Evolutionary conservation across 331 rosid species (phyloP).

Genomic region (Prunus yedoensis): DNA sequence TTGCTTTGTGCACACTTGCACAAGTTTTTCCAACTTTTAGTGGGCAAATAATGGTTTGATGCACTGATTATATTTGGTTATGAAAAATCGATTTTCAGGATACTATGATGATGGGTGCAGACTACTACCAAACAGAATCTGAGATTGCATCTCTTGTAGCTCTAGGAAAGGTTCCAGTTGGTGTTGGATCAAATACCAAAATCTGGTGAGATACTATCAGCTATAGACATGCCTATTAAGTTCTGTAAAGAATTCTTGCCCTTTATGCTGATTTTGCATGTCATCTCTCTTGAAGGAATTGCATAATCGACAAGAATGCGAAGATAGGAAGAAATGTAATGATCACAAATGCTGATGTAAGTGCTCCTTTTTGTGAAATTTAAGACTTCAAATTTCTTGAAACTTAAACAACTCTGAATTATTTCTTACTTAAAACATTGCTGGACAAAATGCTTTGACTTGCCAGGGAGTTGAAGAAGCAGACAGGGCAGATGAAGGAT

Average conservation of each 20-base stretch:
- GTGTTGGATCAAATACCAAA: conserved; percentile 93
- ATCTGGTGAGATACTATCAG: conserved; percentile 52
- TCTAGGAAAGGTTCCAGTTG: conserved; percentile 86
- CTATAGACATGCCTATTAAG: not conserved
- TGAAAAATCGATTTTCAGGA: conserved; percentile 52
- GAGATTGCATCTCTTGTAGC: conserved; percentile 84
- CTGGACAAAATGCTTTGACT: conserved; percentile 22
- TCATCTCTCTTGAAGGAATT: conserved; percentile 52
- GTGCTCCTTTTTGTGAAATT: conserved; percentile 9
- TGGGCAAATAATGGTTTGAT: not conserved
- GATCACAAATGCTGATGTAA: conserved; percentile 72
- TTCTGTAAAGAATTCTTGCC: not conserved
- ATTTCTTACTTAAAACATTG: conserved; percentile 2
- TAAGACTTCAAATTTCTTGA: no score
- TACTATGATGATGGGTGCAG: conserved; percentile 99
- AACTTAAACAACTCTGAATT: not conserved
- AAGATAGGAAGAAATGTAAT: conserved; percentile 82
- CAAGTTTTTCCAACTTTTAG: not conserved
- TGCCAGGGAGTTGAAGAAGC: conserved; percentile 89
- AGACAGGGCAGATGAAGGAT: conserved; percentile 70
- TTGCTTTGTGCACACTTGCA: no score
- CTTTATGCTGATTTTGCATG: conserved; percentile 9
- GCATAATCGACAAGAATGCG: conserved; percentile 98
- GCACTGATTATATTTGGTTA: conserved; percentile 1
- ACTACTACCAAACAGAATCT: conserved; percentile 89